phyloP scores from a whole-genome alignment of 192 early-diverging fungal species.

The Diversispora epigaea region DNA sequence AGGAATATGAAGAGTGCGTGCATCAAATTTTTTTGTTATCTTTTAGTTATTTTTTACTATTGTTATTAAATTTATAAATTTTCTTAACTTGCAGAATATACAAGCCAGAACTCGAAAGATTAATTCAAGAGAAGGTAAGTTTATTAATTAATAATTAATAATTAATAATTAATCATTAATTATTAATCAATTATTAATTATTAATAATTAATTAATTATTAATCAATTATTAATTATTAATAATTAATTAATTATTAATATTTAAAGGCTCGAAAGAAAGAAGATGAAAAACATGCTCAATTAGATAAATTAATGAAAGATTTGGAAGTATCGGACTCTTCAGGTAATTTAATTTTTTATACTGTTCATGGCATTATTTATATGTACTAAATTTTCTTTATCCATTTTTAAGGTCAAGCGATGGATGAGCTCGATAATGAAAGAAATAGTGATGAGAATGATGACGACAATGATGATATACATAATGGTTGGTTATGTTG shows the following conservation, averaged over 20 bases:
- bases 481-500: too few species aligned
- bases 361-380: background rate
- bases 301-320: constrained; percentile 84
- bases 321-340: constrained; percentile 67
- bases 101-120: constrained; percentile 75
- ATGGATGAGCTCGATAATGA: too few species aligned
- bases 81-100: constrained; percentile 61
- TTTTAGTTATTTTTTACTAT: background rate
- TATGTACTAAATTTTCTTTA: background rate
- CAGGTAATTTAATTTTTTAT: constrained; percentile 27
- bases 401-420: constrained; percentile 36
- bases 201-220: background rate
- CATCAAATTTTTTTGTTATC: background rate
- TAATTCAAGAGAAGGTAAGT: constrained; percentile 64
- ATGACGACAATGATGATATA: constrained; percentile 40
- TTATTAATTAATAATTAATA: too few species aligned
- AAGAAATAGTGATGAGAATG: constrained; percentile 36
- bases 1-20: constrained; percentile 77
- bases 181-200: background rate
- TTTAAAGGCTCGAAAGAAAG: constrained; percentile 48
- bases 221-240: background rate
- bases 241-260: background rate
- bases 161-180: too few species aligned
- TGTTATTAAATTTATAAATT: background rate
- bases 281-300: constrained; percentile 67